These are phyloP conservation scores for Alloascoidea africana DNA, from an alignment of 805 yeast genomes.

Conservation along the genomic window DNA sequence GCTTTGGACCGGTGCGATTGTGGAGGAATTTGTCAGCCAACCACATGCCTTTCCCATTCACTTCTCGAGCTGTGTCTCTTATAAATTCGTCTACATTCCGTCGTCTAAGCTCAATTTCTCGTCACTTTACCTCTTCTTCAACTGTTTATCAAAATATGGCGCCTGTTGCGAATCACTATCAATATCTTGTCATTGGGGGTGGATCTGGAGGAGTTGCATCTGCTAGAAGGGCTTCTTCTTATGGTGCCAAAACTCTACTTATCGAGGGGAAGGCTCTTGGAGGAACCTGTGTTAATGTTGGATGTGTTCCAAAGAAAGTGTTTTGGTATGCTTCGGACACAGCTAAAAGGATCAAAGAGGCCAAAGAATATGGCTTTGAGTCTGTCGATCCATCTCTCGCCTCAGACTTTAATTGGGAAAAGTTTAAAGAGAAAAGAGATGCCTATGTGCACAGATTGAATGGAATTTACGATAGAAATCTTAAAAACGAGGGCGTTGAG, in stretches of 20 bases:
- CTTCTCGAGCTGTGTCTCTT: too few relatives aligned
- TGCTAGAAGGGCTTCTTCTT: conserved; percentile 74
- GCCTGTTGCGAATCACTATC: conserved; percentile 48
- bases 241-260: conserved; percentile 79
- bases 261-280: conserved; percentile 79
- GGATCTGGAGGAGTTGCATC: conserved; percentile 99
- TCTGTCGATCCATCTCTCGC: conserved; percentile 36
- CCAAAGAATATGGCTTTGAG: conserved; percentile 69
- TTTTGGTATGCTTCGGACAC: conserved; percentile 97
- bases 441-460: conserved; percentile 79
- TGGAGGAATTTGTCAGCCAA: too few relatives aligned
- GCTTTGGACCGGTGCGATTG: too few relatives aligned
- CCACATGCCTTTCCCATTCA: too few relatives aligned
- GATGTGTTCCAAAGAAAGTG: conserved; percentile 97
- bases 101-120: too few relatives aligned
- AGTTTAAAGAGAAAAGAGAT: conserved; percentile 77
- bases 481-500: conserved; percentile 82
- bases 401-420: conserved; percentile 66
- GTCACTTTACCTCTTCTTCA: too few relatives aligned
- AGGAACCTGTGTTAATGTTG: conserved; percentile 98
- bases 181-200: conserved; percentile 93
- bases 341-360: conserved; percentile 61
- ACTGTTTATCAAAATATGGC: too few relatives aligned
- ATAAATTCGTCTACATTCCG: too few relatives aligned
- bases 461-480: conserved; percentile 84